Conservation (phyloP, 495 filamentous ascomycete genomes). For the Collariella sp. region DNA sequence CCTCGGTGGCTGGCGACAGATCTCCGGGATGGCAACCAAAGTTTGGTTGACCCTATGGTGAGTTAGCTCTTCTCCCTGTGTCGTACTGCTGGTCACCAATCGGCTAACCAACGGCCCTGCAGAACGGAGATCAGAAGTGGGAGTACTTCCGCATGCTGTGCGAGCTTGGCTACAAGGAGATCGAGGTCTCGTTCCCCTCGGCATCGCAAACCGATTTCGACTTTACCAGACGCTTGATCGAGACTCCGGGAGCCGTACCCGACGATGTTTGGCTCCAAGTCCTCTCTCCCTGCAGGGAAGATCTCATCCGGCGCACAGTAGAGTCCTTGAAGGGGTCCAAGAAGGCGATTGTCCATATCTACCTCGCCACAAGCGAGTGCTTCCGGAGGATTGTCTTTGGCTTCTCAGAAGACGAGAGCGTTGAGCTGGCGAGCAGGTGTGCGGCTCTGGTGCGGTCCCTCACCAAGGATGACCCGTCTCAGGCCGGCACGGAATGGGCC, state of each 20-base stretch:
- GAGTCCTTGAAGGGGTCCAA: conserved; percentile 83
- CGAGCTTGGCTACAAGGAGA: conserved; percentile 94
- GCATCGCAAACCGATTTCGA: conserved; percentile 92
- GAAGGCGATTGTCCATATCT: conserved; percentile 95
- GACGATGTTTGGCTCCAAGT: conserved; percentile 96
- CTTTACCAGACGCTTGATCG: conserved; percentile 81
- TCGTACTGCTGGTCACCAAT: neutral
- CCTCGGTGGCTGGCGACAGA: conserved; percentile 84
- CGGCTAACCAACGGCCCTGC: conserved; percentile 20
- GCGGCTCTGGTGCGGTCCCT: conserved; percentile 79
- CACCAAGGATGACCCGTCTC: conserved; percentile 86
- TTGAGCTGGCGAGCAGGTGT: conserved; percentile 79
- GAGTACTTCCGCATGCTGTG: conserved; percentile 90
- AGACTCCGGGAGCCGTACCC: conserved; percentile 77
- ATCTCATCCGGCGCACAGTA: conserved; percentile 85
- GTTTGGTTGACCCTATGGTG: conserved; percentile 84
- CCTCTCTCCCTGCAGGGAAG: conserved; percentile 84
- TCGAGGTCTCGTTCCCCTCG: conserved; percentile 93
- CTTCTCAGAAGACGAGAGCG: conserved; percentile 71
- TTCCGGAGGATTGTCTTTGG: conserved; percentile 86
- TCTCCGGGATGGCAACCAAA: conserved; percentile 82
- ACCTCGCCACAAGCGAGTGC: conserved; percentile 89
- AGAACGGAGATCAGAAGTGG: conserved; percentile 93
- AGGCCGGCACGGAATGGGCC: conserved; percentile 73
- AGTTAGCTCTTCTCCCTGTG: conserved; percentile 11